phyloP scores from a whole-genome alignment of 2,329 filamentous ascomycete genomes.

The Clarireedia monteithiana region DNA sequence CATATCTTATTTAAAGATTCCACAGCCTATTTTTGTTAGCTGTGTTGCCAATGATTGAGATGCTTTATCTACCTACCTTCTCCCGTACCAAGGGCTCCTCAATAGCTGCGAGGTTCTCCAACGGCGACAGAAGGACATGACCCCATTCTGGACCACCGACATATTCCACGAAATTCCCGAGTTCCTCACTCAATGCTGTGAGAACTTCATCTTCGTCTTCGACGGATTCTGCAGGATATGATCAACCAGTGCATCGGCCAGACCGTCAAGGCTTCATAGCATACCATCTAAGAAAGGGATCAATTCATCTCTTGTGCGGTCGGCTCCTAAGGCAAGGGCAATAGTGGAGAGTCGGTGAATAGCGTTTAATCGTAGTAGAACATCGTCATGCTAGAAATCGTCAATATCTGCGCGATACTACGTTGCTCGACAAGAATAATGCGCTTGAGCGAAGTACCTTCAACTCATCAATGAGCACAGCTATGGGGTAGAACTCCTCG shows the following conservation, averaged over 20 bases:
- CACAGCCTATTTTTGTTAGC: slow-evolving; percentile 59
- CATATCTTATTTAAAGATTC: slow-evolving; percentile 99
- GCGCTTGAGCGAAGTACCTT: slow-evolving; percentile 57
- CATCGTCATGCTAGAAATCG: slow-evolving; percentile 79
- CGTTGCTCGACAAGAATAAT: background rate
- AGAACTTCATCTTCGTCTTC: slow-evolving; percentile 99
- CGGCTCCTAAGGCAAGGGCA: slow-evolving; percentile 87
- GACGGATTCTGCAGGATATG: slow-evolving; percentile 68
- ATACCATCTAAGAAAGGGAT: slow-evolving; percentile 98
- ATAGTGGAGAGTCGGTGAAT: slow-evolving; percentile 98
- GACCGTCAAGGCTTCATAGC: slow-evolving; percentile 30
- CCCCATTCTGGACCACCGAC: slow-evolving; percentile 90
- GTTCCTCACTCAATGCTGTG: slow-evolving; percentile 92
- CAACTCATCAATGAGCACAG: slow-evolving; percentile 97
- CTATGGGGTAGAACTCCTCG: slow-evolving; percentile 99
- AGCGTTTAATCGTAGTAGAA: slow-evolving; percentile 93
- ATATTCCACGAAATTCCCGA: slow-evolving; percentile 95
- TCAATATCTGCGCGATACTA: slow-evolving; percentile 14
- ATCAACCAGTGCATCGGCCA: slow-evolving; percentile 25
- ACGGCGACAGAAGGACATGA: slow-evolving; percentile 90
- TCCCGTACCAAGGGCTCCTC: slow-evolving; percentile 96
- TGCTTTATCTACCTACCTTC: slow-evolving; percentile 56
- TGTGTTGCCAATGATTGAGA: background rate
- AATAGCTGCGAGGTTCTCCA: slow-evolving; percentile 97
- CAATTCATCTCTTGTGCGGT: slow-evolving; percentile 95